phyloP scores from a whole-genome alignment of 352 stramenopile species.

The Phytopythium ostracodes region DNA sequence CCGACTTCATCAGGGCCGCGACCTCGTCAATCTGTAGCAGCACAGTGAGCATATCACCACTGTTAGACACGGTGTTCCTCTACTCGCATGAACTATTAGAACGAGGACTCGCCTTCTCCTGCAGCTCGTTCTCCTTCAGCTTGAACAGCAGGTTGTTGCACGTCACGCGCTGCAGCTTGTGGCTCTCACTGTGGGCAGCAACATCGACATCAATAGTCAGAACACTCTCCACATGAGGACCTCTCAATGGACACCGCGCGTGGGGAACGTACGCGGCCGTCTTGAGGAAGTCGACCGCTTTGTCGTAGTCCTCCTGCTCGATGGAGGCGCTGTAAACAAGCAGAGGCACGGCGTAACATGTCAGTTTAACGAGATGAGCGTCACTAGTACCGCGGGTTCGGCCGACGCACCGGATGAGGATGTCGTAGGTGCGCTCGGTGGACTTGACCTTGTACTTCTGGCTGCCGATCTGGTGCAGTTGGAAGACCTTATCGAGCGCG shows the following conservation, averaged over 20 bases:
- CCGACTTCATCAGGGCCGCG: constrained; percentile 70
- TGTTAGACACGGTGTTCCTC: not conserved
- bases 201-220: not conserved
- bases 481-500: constrained; percentile 75
- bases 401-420: constrained; percentile 61
- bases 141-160: constrained; percentile 87
- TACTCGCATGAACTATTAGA: no score
- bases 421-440: constrained; percentile 81
- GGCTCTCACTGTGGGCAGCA: constrained; percentile 33
- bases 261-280: constrained; percentile 57
- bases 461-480: constrained; percentile 71
- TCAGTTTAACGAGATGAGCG: not conserved
- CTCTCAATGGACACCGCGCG: not conserved
- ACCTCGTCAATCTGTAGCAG: constrained; percentile 61
- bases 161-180: constrained; percentile 80
- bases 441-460: constrained; percentile 82
- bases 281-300: constrained; percentile 67
- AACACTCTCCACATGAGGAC: not conserved
- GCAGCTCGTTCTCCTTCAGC: constrained; percentile 76
- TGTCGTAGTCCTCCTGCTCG: constrained; percentile 67
- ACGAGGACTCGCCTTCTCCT: constrained; percentile 41
- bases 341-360: not conserved
- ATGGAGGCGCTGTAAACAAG: constrained; percentile 47
- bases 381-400: not conserved
- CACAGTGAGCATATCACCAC: not conserved